These are phyloP conservation scores for Blastobotrys capitulatus DNA, from an alignment of 1,139 yeast genomes.

Conservation along the genomic window DNA sequence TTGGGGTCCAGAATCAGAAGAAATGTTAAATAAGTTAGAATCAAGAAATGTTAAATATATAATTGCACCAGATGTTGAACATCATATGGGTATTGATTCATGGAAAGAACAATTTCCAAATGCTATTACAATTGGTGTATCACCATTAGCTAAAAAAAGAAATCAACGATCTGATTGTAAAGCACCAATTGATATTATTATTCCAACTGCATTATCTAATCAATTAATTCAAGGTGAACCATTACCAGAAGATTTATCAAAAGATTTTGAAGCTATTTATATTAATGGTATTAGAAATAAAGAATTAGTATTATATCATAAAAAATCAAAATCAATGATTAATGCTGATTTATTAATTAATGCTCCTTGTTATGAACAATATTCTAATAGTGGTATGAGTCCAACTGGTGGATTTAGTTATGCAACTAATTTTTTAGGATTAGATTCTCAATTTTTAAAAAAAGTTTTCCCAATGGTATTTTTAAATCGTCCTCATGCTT, in stretches of 20 bases:
- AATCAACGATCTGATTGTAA: conserved; percentile 22
- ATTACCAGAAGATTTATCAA: conserved; percentile 26
- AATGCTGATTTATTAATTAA: conserved; percentile 57
- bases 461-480: conserved; percentile 22
- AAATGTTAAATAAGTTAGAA: conserved; percentile 40
- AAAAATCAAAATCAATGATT: conserved; percentile 42
- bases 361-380: conserved; percentile 43
- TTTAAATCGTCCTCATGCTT: conserved; percentile 7
- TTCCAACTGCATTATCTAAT: conserved; percentile 33
- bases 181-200: conserved; percentile 35
- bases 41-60: conserved; percentile 30
- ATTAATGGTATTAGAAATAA: conserved; percentile 50
- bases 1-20: conserved; percentile 40
- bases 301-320: conserved; percentile 50
- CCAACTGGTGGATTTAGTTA: conserved; percentile 43
- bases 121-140: conserved; percentile 48
- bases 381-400: conserved; percentile 34
- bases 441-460: conserved; percentile 28
- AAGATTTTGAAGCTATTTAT: conserved; percentile 50
- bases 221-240: conserved; percentile 15
- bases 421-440: conserved; percentile 37
- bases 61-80: conserved; percentile 32
- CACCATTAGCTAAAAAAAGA: conserved; percentile 32
- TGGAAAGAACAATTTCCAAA: conserved; percentile 47
- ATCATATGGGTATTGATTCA: conserved; percentile 36